phyloP scores from a whole-genome alignment of 345 rosid species.

The Dimocarpus longan region DNA sequence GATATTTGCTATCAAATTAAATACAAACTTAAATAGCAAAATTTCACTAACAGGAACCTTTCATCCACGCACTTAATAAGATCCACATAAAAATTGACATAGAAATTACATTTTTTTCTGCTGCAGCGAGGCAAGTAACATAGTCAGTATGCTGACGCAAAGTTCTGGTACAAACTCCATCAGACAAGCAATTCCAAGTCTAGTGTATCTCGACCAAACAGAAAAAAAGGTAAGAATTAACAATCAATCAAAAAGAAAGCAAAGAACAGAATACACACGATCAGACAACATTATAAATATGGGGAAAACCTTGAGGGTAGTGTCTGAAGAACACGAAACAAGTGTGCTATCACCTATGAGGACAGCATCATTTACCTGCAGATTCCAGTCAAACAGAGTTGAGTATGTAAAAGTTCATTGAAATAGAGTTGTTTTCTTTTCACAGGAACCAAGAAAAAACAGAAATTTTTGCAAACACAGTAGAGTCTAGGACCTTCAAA shows the following conservation, averaged over 20 bases:
- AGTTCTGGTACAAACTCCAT: conserved; percentile 83
- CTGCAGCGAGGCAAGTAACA: conserved; percentile 90
- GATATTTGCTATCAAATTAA: conserved; percentile 2
- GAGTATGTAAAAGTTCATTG: neutral
- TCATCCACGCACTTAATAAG: conserved; percentile 31
- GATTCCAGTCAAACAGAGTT: conserved; percentile 17
- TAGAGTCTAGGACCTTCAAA: neutral
- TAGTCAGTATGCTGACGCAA: conserved; percentile 97
- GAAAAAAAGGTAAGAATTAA: conserved; percentile 13
- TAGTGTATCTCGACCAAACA: conserved; percentile 30
- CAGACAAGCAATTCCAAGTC: conserved; percentile 90
- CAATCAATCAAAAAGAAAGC: conserved; percentile 20
- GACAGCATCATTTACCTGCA: conserved; percentile 91
- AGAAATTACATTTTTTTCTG: conserved; percentile 87
- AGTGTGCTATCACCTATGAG: conserved; percentile 78
- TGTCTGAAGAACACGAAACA: conserved; percentile 95
- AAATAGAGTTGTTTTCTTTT: neutral
- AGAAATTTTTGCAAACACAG: neutral
- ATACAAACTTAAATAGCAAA: conserved; percentile 23
- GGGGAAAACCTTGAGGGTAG: conserved; percentile 83
- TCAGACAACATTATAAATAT: conserved; percentile 9
- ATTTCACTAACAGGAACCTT: conserved; percentile 28
- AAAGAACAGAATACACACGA: conserved; percentile 1
- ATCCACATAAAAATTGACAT: conserved; percentile 29
- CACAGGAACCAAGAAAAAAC: neutral